Evolutionary conservation across 495 filamentous ascomycete genomes (phyloP), one percentile per base, ranked within the genome.

Genomic region (Aspergillus hancockii): DNA sequence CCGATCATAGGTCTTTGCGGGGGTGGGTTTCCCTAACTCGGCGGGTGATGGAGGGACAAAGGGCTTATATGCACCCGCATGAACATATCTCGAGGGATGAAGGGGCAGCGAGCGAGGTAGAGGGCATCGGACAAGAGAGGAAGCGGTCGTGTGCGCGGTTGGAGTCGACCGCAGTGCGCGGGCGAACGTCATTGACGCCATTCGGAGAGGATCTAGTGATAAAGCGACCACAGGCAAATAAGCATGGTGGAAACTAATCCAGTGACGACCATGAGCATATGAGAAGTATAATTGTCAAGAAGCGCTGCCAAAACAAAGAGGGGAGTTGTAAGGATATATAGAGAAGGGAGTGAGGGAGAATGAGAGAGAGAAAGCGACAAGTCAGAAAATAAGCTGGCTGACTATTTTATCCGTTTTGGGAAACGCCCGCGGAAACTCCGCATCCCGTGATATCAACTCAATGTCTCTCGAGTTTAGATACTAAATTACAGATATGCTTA

Each of bases 1-100:
- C 34, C 86, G 88, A 21, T 69, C 77, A 73, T 87, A 92, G 38
- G 73, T 73, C 67, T 85, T 84, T 16, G 90, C 83, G 1, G 83
- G 75, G n/a, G 71, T 77, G 10, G 92, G 86, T 65, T 85, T 87
- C 40, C 90, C 90, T 36, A 98, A 81, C n/a, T 87, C 88, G 52
- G 79, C 79, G 2, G 93, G 93, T 6, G 89, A 83, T 3, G 93
- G 93, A 19, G 93, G 93, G 8, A 81, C 82, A 52, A 96, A 85
- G n/a, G 89, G 85, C 57, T 88, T 80, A 73, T 88, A 91, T 54
- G 64, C 56, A 58, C 68, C 64, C 3, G 72, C 55, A 59, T 76
- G 71, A 32, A 67, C 65, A 60, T 61, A 46, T 55, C 71, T 67
- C 30, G 34, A 57, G 63, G 57, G 23, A 58, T 59, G 28, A 57